These are phyloP conservation scores for Xerocomus potaroensis DNA, from an alignment of 768 basidiomycete species.

Conservation along the genomic window DNA sequence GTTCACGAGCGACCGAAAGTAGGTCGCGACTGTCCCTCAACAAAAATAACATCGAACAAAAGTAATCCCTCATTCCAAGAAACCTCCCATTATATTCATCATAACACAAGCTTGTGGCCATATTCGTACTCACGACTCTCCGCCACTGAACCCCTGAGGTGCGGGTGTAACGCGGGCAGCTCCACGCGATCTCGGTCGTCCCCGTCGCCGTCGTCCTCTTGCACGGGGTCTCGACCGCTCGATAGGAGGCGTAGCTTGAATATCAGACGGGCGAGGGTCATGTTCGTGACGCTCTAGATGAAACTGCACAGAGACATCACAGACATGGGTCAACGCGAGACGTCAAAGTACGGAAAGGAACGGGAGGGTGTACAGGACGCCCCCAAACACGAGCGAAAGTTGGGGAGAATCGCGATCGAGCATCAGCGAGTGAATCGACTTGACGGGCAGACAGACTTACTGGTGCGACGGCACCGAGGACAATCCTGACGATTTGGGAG, in stretches of 20 bases:
- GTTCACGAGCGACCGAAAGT: too few relatives aligned
- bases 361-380: slow-evolving; percentile 16
- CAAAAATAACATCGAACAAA: too few relatives aligned
- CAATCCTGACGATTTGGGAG: neutral
- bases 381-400: slow-evolving; percentile 13
- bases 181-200: too few relatives aligned
- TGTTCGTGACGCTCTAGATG: slow-evolving; percentile 33
- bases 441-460: neutral
- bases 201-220: neutral
- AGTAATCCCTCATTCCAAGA: too few relatives aligned
- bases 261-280: slow-evolving; percentile 32
- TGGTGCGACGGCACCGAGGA: neutral
- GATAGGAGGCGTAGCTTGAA: slow-evolving; percentile 29
- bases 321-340: too few relatives aligned
- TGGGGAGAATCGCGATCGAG: too few relatives aligned
- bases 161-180: neutral
- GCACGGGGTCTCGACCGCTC: too few relatives aligned
- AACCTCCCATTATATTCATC: too few relatives aligned
- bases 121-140: too few relatives aligned
- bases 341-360: neutral
- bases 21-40: too few relatives aligned
- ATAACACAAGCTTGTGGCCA: too few relatives aligned
- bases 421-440: too few relatives aligned
- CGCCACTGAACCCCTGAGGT: neutral
- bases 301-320: slow-evolving; percentile 29